These are phyloP conservation scores for Phytopythium helicoides DNA, from an alignment of 352 stramenopile species.

Conservation along the genomic window DNA sequence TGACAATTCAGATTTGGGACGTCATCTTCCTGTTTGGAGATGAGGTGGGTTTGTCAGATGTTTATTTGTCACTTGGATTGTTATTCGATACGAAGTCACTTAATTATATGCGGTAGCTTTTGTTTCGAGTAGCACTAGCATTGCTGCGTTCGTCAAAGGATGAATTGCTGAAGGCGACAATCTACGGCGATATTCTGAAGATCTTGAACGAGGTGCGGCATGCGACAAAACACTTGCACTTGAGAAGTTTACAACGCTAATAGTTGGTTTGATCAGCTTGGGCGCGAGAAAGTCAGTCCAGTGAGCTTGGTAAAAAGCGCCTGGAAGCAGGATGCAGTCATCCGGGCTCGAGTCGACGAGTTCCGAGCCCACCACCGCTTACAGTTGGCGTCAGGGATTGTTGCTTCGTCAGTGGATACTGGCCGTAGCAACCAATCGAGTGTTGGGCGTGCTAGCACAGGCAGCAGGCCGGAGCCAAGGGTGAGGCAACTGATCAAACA, in stretches of 20 bases:
- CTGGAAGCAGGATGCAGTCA: constrained; percentile 63
- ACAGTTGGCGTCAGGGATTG: constrained; percentile 74
- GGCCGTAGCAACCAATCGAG: constrained; percentile 33
- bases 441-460: constrained; percentile 29
- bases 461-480: constrained; percentile 49
- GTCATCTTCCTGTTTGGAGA: constrained; percentile 79
- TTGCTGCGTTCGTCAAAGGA: constrained; percentile 67
- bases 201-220: constrained; percentile 70
- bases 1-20: constrained; percentile 85
- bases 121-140: constrained; percentile 76
- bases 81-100: neutral
- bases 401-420: constrained; percentile 59
- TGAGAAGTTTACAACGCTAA: too few species aligned
- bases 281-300: constrained; percentile 43
- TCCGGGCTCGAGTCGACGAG: constrained; percentile 72
- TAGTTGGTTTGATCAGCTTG: constrained; percentile 36
- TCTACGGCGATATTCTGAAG: constrained; percentile 79
- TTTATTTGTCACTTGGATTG: neutral
- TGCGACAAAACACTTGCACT: neutral
- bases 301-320: constrained; percentile 47
- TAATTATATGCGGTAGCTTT: constrained; percentile 31
- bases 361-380: constrained; percentile 83
- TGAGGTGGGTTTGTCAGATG: constrained; percentile 36
- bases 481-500: constrained; percentile 47
- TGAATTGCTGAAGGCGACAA: constrained; percentile 52